Evolutionary conservation across 2,329 filamentous ascomycete genomes (phyloP), one percentile per base, ranked within the genome.

Genomic region (Fusarium anthophilum): DNA sequence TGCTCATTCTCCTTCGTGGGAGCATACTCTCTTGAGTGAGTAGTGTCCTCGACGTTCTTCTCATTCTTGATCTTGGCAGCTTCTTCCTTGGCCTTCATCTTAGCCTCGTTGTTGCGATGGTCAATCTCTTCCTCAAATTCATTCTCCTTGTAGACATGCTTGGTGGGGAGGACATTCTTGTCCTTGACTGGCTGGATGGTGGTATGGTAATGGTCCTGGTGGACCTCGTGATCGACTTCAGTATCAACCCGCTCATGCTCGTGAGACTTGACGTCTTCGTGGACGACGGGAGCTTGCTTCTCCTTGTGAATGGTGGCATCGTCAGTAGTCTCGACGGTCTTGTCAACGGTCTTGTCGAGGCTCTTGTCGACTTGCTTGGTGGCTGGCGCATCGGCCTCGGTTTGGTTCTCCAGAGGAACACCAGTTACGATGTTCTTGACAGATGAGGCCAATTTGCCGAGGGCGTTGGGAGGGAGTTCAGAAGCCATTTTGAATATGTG

Each of bases 241-340:
- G 69, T 72, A 22, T 72, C 69, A 18, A 72, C 69, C 44, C 55
- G 45, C 41, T 72, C 69, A 22, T 72, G 69, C 18, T 72, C 47
- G 28, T 72, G 69, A 9, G 69, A 69, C 56, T 72, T 72, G 48
- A 72, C 69, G 1, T 72, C 69, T 24, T 72, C 69, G 57, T 72
- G 69, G 0, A 68, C 35, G 1, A 72, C 69, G 2, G 69, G 51
- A 37, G 69, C 69, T 9, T 50, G 30, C 63, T 72, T 72, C 41
- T 69, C 43, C 28, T 72, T 68, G 48, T 72, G 53, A 14, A 72
- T 13, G 17, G 58, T 72, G 2, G 63, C 63, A 14, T 72, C 63
- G 17, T 72, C 69, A 2, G 57, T 47, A 14, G 41, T 35, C 51
- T 72, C 69, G 4, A 72, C 69, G 11, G 69, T 72, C 44, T 51